A percentile compares a stretch with the other conserved stretches of the same genome.
These are phyloP conservation scores for Prunus yedoensis DNA, from an alignment of 331 rosid species.

Conservation along the genomic window DNA sequence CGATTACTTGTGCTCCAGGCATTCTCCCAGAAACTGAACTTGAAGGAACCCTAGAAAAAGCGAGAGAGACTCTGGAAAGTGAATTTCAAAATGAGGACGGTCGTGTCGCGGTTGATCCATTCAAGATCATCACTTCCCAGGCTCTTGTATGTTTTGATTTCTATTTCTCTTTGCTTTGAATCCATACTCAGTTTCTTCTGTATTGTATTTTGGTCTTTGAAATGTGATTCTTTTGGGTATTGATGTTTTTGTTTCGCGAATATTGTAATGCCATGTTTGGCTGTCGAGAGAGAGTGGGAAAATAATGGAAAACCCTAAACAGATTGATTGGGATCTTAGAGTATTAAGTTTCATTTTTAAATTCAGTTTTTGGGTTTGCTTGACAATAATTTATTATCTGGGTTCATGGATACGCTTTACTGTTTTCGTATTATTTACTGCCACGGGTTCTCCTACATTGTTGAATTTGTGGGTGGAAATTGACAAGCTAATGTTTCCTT, in stretches of 20 bases:
- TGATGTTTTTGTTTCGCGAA: neutral
- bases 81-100: constrained; percentile 59
- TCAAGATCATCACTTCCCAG: constrained; percentile 54
- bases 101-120: constrained; percentile 74
- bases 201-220: neutral
- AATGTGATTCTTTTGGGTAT: neutral
- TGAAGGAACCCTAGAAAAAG: neutral
- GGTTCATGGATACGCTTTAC: neutral
- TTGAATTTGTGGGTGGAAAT: neutral
- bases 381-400: neutral
- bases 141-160: constrained; percentile 38
- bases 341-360: neutral
- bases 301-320: neutral
- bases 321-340: neutral
- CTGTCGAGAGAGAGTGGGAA: constrained; percentile 18
- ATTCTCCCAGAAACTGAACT: neutral
- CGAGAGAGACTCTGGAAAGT: neutral
- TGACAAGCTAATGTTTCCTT: neutral
- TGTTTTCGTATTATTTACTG: neutral
- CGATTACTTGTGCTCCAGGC: constrained; percentile 11
- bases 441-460: neutral
- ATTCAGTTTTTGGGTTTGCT: neutral
- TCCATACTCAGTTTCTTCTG: neutral
- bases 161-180: neutral
- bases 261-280: constrained; percentile 2